Evolutionary conservation across 169 alveolate species (phyloP).

Genomic region (Cryptosporidium muris): DNA sequence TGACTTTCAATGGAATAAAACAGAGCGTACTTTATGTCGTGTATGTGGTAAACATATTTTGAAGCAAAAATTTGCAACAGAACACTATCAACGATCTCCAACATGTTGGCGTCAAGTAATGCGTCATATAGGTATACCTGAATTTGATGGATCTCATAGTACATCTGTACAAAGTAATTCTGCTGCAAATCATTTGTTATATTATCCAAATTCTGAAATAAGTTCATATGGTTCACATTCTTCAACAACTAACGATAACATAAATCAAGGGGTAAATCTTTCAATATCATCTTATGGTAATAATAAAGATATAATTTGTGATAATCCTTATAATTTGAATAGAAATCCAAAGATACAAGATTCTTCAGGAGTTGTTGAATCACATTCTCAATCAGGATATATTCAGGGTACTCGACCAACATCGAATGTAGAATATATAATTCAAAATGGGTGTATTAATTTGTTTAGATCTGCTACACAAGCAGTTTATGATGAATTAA

Average conservation of each 20-base stretch:
- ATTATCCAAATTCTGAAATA: neutral
- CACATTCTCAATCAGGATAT: neutral
- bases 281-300: neutral
- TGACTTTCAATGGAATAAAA: constrained; percentile 76
- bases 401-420: constrained; percentile 12
- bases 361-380: neutral
- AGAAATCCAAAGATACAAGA: too few relatives aligned
- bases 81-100: constrained; percentile 76
- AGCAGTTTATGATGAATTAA: constrained; percentile 50
- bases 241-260: neutral
- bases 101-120: constrained; percentile 68
- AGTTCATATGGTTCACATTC: neutral
- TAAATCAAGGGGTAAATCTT: neutral
- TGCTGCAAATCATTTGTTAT: constrained; percentile 1
- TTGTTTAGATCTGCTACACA: constrained; percentile 66
- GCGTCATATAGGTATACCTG: constrained; percentile 66
- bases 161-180: neutral
- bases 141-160: constrained; percentile 17
- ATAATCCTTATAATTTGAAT: too few relatives aligned
- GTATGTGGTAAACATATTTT: constrained; percentile 78
- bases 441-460: constrained; percentile 44
- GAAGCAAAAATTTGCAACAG: constrained; percentile 79
- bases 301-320: neutral
- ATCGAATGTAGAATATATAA: constrained; percentile 57
- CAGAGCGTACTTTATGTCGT: constrained; percentile 78